Base-by-base conservation (phyloP, 768 basidiomycete species). In the Tephrocybe sp. region DNA sequence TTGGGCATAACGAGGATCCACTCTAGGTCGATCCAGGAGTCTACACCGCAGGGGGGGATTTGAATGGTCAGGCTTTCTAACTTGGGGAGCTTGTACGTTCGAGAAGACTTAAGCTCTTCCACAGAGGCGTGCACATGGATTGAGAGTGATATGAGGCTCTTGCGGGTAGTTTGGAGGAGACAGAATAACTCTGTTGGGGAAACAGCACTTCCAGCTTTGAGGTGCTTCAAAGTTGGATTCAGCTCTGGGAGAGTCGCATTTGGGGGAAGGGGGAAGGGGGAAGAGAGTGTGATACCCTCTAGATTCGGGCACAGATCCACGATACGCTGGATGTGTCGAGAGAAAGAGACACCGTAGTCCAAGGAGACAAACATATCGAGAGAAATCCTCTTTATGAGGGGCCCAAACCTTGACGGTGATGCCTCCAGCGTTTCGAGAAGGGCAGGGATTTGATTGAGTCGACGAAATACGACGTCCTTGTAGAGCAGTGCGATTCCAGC, bases 401-500 rank as follows among this genome's bases (percentile, higher is more conserved):
- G 15, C 0, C 52, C 53, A 7, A 61, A 45, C 3, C n/a, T 30
- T 24, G 38, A 14, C 2, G 48, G 42, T 10, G 47, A 49, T 11
- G 15, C 43, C 36, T 57, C 50, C 14, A 69, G 54, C 0, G 65
- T 58, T 17, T 41, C 26, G 12, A 59, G 54, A 9, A 68, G 55
- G 3, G 48, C 52, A 18, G 48, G 43, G 3, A 68, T 50, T 39
- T 68, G 63, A 21, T 51, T 58, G n/a, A 58, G 43, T 5, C 54
- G 56, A 9, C 56, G 63, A 32, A 71, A 54, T 32, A 48, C 55
- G 14, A 69, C 45, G 15, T 62, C 54, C 39, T 62, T 53, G 45
- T 68, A 71, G 3, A 69, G 54, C 28, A 64, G 34, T 14, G 54
- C 38, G 30, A 65, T 51, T 7, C 59, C 65, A 17, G 59, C 48